Conservation (phyloP, 805 yeast species). For the Candida tammaniensis region DNA sequence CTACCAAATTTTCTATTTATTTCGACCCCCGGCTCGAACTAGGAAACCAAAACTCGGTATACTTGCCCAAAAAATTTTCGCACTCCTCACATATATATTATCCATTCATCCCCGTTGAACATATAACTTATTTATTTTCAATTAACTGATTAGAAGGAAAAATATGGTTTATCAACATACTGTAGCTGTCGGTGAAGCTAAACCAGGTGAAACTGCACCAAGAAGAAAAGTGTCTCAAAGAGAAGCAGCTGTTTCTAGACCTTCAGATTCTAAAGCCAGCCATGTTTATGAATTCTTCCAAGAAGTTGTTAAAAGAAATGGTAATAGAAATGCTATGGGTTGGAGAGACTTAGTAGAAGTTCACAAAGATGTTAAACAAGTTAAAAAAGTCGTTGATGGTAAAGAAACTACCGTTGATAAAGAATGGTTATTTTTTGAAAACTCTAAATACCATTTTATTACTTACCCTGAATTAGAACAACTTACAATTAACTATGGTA, state of each 20-base stretch:
- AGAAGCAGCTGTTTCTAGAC: constrained; percentile 54
- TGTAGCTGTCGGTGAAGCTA: constrained; percentile 69
- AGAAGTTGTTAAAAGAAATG: constrained; percentile 60
- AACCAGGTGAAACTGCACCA: constrained; percentile 79
- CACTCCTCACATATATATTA: no score
- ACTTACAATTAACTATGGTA: constrained; percentile 55
- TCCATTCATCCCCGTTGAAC: no score
- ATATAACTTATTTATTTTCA: no score
- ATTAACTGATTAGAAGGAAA: no score
- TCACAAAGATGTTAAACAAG: constrained; percentile 70
- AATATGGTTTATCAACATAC: constrained; percentile 20
- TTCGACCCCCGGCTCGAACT: no score
- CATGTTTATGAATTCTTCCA: constrained; percentile 69
- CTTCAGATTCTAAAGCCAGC: constrained; percentile 58
- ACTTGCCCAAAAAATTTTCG: no score
- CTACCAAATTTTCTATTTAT: no score
- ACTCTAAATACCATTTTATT: constrained; percentile 66
- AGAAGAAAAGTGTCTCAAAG: constrained; percentile 59
- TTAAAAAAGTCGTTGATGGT: constrained; percentile 78
- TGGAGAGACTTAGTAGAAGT: constrained; percentile 75
- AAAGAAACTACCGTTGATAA: constrained; percentile 69
- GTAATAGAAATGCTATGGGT: constrained; percentile 59
- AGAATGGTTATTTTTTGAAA: constrained; percentile 84
- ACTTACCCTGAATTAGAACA: constrained; percentile 56
- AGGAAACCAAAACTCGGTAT: no score